Conservation (phyloP, 352 stramenopile species). For the Phytophthora gonapodyides region DNA sequence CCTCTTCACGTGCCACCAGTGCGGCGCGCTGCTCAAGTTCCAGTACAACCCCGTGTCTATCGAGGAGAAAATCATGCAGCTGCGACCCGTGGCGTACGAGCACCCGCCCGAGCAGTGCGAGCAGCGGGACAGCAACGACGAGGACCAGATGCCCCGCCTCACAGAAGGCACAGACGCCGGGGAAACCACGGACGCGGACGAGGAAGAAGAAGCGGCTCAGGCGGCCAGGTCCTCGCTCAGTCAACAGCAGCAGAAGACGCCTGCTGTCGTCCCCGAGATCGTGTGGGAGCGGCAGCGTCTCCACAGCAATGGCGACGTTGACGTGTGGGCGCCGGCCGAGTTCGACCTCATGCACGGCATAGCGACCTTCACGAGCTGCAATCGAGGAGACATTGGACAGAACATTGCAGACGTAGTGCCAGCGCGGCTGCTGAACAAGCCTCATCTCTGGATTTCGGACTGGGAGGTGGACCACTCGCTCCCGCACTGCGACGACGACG, state of each 20-base stretch:
- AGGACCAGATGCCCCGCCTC: conserved; percentile 31
- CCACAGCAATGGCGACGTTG: conserved; percentile 24
- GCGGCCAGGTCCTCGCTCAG: conserved; percentile 29
- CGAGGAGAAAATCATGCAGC: conserved; percentile 63
- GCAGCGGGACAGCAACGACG: conserved; percentile 30
- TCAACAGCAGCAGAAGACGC: conserved; percentile 32
- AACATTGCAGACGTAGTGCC: conserved; percentile 68
- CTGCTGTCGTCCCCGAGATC: conserved; percentile 50
- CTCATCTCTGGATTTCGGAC: conserved; percentile 70
- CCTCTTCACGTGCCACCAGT: conserved; percentile 78
- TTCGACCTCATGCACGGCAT: conserved; percentile 51
- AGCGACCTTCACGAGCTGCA: conserved; percentile 63
- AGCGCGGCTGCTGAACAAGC: conserved; percentile 65
- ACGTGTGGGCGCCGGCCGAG: conserved; percentile 39
- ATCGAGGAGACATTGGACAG: conserved; percentile 62
- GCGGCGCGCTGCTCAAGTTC: conserved; percentile 75
- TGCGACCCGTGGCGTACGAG: conserved; percentile 52
- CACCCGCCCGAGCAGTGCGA: conserved; percentile 28
- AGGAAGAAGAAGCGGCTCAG: conserved; percentile 34
- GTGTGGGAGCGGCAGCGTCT: conserved; percentile 58
- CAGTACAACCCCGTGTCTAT: conserved; percentile 61
- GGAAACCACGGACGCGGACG: conserved; percentile 39
- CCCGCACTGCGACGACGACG: conserved; percentile 58
- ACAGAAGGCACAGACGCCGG: conserved; percentile 39
- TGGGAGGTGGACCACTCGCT: conserved; percentile 70